Evolutionary conservation across 2,329 filamentous ascomycete species (phyloP).

Genomic region (Talaromyces funiculosus): DNA sequence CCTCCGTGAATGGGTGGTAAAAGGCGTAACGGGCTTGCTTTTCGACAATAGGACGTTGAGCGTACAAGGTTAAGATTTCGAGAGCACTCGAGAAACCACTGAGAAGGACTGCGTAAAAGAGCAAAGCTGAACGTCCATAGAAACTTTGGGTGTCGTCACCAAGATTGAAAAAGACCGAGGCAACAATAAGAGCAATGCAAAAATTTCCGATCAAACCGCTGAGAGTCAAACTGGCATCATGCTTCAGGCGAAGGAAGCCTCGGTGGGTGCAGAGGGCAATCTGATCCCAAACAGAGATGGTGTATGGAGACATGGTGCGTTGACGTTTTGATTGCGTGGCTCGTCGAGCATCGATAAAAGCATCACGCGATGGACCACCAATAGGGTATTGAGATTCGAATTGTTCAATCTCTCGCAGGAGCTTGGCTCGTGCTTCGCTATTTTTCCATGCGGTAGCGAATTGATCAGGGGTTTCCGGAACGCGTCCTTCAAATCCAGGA

Average conservation of each 20-base stretch:
- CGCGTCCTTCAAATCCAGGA: conserved; percentile 55
- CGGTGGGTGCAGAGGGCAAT: conserved; percentile 73
- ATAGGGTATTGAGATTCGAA: conserved; percentile 41
- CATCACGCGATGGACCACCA: conserved; percentile 36
- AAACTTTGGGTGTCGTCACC: conserved; percentile 62
- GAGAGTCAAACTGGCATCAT: conserved; percentile 70
- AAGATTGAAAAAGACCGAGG: conserved; percentile 77
- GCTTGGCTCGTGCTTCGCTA: conserved; percentile 42
- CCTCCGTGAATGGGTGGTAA: conserved; percentile 85
- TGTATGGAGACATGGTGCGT: conserved; percentile 71
- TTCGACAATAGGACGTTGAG: conserved; percentile 85
- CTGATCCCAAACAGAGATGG: conserved; percentile 70
- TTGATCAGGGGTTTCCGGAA: conserved; percentile 65
- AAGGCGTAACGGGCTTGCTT: conserved; percentile 82
- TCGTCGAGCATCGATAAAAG: conserved; percentile 38
- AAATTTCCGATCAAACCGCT: conserved; percentile 63
- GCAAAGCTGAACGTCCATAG: conserved; percentile 69
- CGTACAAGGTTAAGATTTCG: conserved; percentile 80
- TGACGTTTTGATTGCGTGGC: conserved; percentile 41
- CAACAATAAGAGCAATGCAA: conserved; percentile 69
- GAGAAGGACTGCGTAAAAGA: conserved; percentile 84
- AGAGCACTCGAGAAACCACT: conserved; percentile 77
- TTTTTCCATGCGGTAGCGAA: conserved; percentile 56
- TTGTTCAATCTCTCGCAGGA: conserved; percentile 41
- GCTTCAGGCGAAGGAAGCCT: conserved; percentile 69